Evolutionary conservation across 2,329 filamentous ascomycete genomes (phyloP), one percentile per base, ranked within the genome.

Genomic region (Aspergillus sp.): DNA sequence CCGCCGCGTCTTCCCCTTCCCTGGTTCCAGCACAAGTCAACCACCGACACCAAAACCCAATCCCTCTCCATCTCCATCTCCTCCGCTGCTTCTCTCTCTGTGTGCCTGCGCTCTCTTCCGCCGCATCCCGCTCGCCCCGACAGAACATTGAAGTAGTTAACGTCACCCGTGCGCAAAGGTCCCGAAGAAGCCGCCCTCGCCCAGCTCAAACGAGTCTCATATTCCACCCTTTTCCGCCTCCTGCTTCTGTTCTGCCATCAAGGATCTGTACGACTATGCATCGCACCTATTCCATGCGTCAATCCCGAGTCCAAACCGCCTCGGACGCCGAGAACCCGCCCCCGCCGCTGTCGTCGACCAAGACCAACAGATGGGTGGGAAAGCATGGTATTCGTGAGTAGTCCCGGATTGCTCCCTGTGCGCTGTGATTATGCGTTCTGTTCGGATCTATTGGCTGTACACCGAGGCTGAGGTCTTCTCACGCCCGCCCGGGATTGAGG

Each of bases 271-370:
- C n/a, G n/a, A 55, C 42, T 43, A 98, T 98, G 89, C 91, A 98
- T 76, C 86, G 89, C 63, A 95, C 91, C 47, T 98, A 96, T 64
- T 94, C 86, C 53, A 93, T 95, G 91, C 88, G 91, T 80, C 83
- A 93, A 67, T 82, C 84, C 65, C 81, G 91, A 74, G 86, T 86
- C 64, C 91, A 91, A 30, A 98, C 91, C 47, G 91, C 91, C 56
- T 93, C 86, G 56, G 78, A 85, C 60, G 71, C 83, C 41, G 73
- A 96, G 77, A 96, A 86, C 64, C 91, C 91, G 30, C 91, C 88
- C 40, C 91, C 91, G 42, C 89, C 91, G 40, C 67, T 85, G 13
- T 95, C 89, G 15, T 81, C 81, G 48, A 98, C 91, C 46, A 98
- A 98, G 71, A 76, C 80, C 34, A 82, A 82, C 43, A 82, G 89